Conservation (phyloP, 169 alveolate genomes). For the Plasmodium gallinaceum region DNA sequence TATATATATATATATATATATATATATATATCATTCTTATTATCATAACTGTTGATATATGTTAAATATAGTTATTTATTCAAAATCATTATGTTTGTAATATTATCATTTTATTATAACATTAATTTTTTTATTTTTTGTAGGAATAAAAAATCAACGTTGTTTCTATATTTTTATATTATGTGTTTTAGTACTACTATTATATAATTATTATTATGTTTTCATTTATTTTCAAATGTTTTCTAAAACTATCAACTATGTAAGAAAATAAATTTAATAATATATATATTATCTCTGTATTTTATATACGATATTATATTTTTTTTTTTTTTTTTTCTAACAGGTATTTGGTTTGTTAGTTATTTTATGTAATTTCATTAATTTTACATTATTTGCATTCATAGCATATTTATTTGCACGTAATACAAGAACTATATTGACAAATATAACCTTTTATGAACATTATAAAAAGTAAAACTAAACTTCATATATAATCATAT, state of each 20-base stretch:
- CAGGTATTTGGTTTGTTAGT: slow-evolving; percentile 58
- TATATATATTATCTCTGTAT: background rate
- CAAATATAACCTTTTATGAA: slow-evolving; percentile 93
- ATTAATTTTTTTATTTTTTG: slow-evolving; percentile 75
- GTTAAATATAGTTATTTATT: too few species aligned
- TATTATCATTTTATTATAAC: background rate
- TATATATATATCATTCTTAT: background rate
- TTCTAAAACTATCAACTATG: slow-evolving; percentile 39
- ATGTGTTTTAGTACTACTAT: slow-evolving; percentile 56
- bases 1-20: slow-evolving; percentile 23
- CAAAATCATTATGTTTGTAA: background rate
- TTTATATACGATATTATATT: slow-evolving; percentile 32
- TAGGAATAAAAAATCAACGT: slow-evolving; percentile 80
- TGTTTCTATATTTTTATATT: slow-evolving; percentile 80
- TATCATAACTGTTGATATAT: too few species aligned
- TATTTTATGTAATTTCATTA: slow-evolving; percentile 77
- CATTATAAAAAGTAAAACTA: slow-evolving; percentile 85
- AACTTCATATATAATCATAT: background rate
- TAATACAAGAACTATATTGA: slow-evolving; percentile 86
- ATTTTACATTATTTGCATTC: slow-evolving; percentile 86
- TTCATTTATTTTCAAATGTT: slow-evolving; percentile 35
- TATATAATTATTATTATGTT: slow-evolving; percentile 73
- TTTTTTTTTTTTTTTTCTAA: slow-evolving; percentile 1
- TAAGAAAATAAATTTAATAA: slow-evolving; percentile 25
- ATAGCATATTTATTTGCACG: slow-evolving; percentile 87